A percentile compares a stretch with the other conserved stretches of the same genome.
Conservation (phyloP, 441 rosid species). For the Theobroma grandiflorum region DNA sequence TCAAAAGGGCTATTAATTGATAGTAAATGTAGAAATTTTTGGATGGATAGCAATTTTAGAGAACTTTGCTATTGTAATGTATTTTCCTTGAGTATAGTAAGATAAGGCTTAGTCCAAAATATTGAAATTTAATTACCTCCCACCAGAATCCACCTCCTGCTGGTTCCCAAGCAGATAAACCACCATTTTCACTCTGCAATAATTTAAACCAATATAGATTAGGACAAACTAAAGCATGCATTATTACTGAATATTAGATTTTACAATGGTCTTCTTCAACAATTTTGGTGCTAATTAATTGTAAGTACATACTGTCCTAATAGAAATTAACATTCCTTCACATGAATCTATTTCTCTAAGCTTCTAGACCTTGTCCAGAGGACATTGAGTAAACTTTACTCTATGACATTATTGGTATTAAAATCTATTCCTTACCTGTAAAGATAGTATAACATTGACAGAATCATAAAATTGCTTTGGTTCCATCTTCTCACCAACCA, state of each 20-base stretch:
- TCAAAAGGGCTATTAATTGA: too few relatives aligned
- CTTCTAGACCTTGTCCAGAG: too few relatives aligned
- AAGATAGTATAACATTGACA: conserved; percentile 64
- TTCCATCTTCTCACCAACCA: conserved; percentile 66
- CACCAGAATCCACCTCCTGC: conserved; percentile 40
- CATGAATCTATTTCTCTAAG: too few relatives aligned
- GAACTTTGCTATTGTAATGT: too few relatives aligned
- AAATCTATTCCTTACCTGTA: conserved; percentile 56
- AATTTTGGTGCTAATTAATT: too few relatives aligned
- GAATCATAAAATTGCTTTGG: conserved; percentile 58
- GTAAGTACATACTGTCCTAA: too few relatives aligned
- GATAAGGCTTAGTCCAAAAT: neutral
- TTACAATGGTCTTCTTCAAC: neutral
- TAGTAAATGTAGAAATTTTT: neutral
- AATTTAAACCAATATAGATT: neutral
- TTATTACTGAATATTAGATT: neutral
- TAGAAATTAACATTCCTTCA: too few relatives aligned
- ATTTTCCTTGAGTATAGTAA: too few relatives aligned
- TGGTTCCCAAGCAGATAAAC: conserved; percentile 50
- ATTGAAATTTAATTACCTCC: conserved; percentile 33
- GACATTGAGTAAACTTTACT: neutral
- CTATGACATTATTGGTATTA: too few relatives aligned
- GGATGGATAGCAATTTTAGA: too few relatives aligned
- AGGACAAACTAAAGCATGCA: neutral
- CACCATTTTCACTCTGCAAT: conserved; percentile 47